phyloP scores from a whole-genome alignment of 1,284 basidiomycete genomes.

The Coriolopsis trogii region DNA sequence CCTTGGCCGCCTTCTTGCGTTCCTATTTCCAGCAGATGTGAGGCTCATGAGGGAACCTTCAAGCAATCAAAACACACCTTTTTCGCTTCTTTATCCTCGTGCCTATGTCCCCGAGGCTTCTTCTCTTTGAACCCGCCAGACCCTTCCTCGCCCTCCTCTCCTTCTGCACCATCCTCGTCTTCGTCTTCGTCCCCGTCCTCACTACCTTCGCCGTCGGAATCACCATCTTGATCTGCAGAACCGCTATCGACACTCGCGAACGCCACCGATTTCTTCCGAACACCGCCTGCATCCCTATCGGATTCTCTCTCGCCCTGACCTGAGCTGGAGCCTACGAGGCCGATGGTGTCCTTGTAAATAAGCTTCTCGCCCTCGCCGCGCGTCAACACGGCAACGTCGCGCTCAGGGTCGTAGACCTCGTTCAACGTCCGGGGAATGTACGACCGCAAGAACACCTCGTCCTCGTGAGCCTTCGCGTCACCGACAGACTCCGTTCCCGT shows the following conservation, averaged over 20 bases:
- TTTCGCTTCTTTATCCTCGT: slow-evolving; percentile 91
- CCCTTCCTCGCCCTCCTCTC: slow-evolving; percentile 39
- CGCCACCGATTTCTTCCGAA: slow-evolving; percentile 22
- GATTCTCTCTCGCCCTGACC: slow-evolving; percentile 15
- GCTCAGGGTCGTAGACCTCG: slow-evolving; percentile 91
- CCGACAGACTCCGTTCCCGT: slow-evolving; percentile 28
- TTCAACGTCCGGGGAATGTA: slow-evolving; percentile 94
- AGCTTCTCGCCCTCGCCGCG: slow-evolving; percentile 72
- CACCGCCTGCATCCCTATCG: not conserved
- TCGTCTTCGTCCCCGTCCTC: slow-evolving; percentile 22
- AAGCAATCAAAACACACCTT: slow-evolving; percentile 56
- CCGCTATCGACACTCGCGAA: slow-evolving; percentile 19
- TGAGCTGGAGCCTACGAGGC: slow-evolving; percentile 56
- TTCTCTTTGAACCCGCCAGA: slow-evolving; percentile 48
- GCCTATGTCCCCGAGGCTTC: slow-evolving; percentile 80
- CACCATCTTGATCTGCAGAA: not conserved
- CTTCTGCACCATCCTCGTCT: slow-evolving; percentile 27
- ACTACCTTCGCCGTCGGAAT: too few relatives aligned
- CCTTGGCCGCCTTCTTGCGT: slow-evolving; percentile 87
- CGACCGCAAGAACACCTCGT: slow-evolving; percentile 84
- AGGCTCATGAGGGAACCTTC: slow-evolving; percentile 5
- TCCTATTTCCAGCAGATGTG: slow-evolving; percentile 53
- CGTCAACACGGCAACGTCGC: slow-evolving; percentile 78
- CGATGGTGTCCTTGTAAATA: slow-evolving; percentile 87
- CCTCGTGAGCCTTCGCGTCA: slow-evolving; percentile 59